Evolutionary conservation across 805 yeast genomes (phyloP).

Genomic region (Zygosaccharomyces siamensis): DNA sequence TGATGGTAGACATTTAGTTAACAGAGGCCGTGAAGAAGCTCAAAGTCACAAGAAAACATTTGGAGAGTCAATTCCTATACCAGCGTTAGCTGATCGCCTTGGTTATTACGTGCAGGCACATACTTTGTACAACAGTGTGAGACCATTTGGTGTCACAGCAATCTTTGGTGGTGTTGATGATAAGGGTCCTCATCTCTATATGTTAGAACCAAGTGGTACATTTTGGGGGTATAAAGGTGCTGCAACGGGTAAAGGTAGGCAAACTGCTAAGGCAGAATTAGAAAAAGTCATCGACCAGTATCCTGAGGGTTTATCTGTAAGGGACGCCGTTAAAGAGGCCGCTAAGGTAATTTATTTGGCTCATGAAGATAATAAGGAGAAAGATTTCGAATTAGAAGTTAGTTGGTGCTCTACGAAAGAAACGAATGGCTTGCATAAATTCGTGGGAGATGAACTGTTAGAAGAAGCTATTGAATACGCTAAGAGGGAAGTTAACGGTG

Average conservation of each 20-base stretch:
- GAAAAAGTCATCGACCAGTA: constrained; percentile 60
- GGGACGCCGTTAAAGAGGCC: constrained; percentile 87
- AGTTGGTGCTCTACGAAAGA: constrained; percentile 78
- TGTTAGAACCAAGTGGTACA: constrained; percentile 96
- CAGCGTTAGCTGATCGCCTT: constrained; percentile 78
- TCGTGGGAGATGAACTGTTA: constrained; percentile 72
- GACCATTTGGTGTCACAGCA: constrained; percentile 94
- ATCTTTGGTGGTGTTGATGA: constrained; percentile 92
- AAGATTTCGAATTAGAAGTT: constrained; percentile 91
- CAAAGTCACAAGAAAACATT: constrained; percentile 69
- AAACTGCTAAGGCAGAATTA: constrained; percentile 92
- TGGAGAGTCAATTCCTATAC: constrained; percentile 70
- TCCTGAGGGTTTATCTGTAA: constrained; percentile 53
- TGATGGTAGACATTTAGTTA: constrained; percentile 91
- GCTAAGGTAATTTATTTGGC: constrained; percentile 90
- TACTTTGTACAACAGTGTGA: constrained; percentile 91
- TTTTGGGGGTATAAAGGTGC: constrained; percentile 98
- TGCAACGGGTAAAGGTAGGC: constrained; percentile 98
- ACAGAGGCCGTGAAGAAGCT: constrained; percentile 90
- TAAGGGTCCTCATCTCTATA: constrained; percentile 85
- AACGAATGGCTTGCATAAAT: constrained; percentile 74
- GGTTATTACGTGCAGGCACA: constrained; percentile 92
- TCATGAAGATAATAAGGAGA: constrained; percentile 96
- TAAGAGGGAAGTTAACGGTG: constrained; percentile 60
- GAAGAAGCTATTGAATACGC: constrained; percentile 83